Conservation (phyloP, 116 monocot species). For the Papilionanthe hybrid region DNA sequence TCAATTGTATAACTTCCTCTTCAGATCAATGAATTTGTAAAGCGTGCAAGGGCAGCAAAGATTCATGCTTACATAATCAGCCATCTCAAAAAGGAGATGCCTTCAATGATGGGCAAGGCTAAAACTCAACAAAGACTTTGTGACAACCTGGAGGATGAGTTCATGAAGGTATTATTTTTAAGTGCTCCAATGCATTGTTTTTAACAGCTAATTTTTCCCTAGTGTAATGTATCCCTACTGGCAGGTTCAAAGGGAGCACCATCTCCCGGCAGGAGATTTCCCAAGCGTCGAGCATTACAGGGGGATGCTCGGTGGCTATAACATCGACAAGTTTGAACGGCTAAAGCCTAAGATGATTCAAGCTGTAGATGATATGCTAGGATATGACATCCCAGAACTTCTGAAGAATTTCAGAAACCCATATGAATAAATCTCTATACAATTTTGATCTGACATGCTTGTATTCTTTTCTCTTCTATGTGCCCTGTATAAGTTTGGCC, state of each 20-base stretch:
- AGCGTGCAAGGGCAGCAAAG: constrained; percentile 83
- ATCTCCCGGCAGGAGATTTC: constrained; percentile 29
- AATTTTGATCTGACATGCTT: no score
- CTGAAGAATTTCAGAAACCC: constrained; percentile 26
- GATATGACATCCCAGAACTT: constrained; percentile 22
- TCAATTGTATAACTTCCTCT: background rate
- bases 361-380: constrained; percentile 26
- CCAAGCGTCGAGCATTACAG: constrained; percentile 17
- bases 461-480: no score
- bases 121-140: constrained; percentile 75
- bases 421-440: constrained; percentile 11
- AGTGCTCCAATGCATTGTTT: no score
- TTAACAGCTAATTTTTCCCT: no score
- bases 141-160: constrained; percentile 76
- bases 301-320: constrained; percentile 21
- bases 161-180: constrained; percentile 53
- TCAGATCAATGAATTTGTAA: constrained; percentile 95
- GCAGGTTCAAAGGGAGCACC: constrained; percentile 24
- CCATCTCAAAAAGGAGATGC: constrained; percentile 90
- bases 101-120: constrained; percentile 90
- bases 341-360: constrained; percentile 32
- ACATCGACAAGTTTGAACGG: constrained; percentile 26
- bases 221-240: no score
- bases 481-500: no score
- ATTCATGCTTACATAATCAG: constrained; percentile 89